Conservation (phyloP, 1,284 basidiomycete genomes). For the Ganoderma sp. region DNA sequence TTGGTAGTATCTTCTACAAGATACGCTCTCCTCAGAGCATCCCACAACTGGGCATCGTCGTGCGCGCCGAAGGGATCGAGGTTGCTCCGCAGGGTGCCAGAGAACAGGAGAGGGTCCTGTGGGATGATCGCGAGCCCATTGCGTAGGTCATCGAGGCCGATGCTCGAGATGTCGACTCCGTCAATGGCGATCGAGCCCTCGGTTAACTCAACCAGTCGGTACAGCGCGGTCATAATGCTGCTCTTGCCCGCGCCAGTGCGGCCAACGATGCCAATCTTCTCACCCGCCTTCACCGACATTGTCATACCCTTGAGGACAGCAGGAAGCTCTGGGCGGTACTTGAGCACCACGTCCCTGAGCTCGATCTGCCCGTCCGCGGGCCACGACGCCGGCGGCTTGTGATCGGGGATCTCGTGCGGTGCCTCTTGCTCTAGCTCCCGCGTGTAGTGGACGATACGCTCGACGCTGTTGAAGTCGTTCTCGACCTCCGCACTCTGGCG, state of each 20-base stretch:
- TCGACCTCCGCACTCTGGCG: constrained; percentile 86
- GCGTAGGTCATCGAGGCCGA: constrained; percentile 71
- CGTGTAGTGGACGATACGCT: constrained; percentile 84
- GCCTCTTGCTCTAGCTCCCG: constrained; percentile 81
- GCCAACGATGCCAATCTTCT: constrained; percentile 90
- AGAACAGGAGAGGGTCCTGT: constrained; percentile 69
- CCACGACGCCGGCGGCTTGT: constrained; percentile 69
- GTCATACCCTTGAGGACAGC: constrained; percentile 71
- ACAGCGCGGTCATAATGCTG: constrained; percentile 59
- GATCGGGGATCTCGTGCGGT: constrained; percentile 65
- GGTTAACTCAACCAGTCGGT: constrained; percentile 60
- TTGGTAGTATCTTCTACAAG: constrained; percentile 58
- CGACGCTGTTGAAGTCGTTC: constrained; percentile 92
- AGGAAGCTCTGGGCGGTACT: constrained; percentile 75
- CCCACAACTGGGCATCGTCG: constrained; percentile 81
- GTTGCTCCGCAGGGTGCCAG: constrained; percentile 82
- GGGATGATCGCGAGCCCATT: constrained; percentile 83
- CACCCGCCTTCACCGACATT: constrained; percentile 72
- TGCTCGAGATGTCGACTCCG: constrained; percentile 66
- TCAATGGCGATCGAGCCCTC: constrained; percentile 72
- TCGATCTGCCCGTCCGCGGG: constrained; percentile 68
- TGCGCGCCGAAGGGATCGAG: constrained; percentile 82
- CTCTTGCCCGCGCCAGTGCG: constrained; percentile 81
- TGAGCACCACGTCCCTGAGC: constrained; percentile 67
- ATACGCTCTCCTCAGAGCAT: constrained; percentile 81